Evolutionary conservation across 2,329 filamentous ascomycete species (phyloP), one percentile per base, ranked within the genome.

Genomic region (Tolypocladium guangdongense): DNA sequence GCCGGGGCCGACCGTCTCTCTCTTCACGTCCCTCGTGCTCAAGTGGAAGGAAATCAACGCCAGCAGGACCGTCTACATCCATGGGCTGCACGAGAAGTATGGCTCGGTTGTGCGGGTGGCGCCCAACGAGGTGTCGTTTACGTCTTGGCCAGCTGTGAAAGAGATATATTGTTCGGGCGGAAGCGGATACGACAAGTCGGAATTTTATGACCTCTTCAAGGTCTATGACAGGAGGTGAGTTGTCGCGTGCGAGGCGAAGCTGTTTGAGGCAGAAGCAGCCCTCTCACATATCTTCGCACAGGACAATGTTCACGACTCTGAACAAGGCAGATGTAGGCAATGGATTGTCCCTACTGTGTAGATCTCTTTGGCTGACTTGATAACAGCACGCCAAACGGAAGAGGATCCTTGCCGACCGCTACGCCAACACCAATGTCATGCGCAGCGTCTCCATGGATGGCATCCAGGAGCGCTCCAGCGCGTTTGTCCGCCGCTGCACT

Each of bases 351-450:
- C 18, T 12, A 18, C 0, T 18, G 8, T 2, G 3, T 6, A n/a
- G 11, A 2, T 32, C 36, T 16, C 18, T 12, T 12, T 14, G 18
- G 10, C 24, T 38, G 24, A 49, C 16, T 4, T 14, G 11, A 36
- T 30, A 14, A 48, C 50, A 85, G 78, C 84, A 88, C 62, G 80
- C 78, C 33, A 78, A 76, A 57, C 76, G 82, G 55, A 86, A 83
- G 62, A 75, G 82, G 32, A 70, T 84, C 49, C 72, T 87, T 46
- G 83, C 83, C 1, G 82, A 86, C 61, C 74, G 82, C 33, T 88
- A 88, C 63, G 80, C 84, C 33, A 87, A 87, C 66, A 81, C 78
- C 52, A 87, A 86, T 61, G 71, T 87, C 50, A 75, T 86, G 68
- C 77, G 77, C 33, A 64, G 75, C 5, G 69, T 70, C 2, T 77